phyloP scores from a whole-genome alignment of 768 basidiomycete genomes.

The Boletus huronensis region DNA sequence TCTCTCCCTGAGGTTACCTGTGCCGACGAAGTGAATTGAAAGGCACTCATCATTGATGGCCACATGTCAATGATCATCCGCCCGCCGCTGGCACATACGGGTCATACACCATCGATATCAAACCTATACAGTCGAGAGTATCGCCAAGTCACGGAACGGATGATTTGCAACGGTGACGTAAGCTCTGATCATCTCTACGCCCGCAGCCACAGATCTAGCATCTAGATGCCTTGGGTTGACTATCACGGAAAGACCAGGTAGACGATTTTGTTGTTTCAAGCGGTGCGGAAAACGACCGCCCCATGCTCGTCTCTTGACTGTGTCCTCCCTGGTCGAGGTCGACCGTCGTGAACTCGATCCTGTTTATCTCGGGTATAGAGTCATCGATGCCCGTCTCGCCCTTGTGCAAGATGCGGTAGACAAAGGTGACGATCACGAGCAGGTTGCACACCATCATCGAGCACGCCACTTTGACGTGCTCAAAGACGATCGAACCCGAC shows the following conservation, averaged over 20 bases:
- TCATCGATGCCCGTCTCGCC: not conserved
- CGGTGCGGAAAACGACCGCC: not conserved
- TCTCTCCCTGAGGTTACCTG: too few relatives aligned
- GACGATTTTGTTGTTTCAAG: not conserved
- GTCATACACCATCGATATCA: not conserved
- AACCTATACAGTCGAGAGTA: not conserved
- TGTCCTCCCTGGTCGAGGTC: not conserved
- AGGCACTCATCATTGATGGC: too few relatives aligned
- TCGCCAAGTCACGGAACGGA: too few relatives aligned
- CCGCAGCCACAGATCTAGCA: not conserved
- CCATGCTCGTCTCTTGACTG: constrained; percentile 3
- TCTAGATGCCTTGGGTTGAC: not conserved
- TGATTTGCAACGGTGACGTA: too few relatives aligned
- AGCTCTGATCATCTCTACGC: too few relatives aligned
- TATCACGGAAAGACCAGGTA: not conserved
- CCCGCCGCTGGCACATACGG: not conserved
- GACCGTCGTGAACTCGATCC: constrained; percentile 7
- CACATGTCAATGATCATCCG: too few relatives aligned
- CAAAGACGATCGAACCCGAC: not conserved
- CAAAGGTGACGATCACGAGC: constrained; percentile 19
- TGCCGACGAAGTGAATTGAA: too few relatives aligned
- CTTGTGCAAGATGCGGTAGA: constrained; percentile 4
- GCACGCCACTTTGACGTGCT: not conserved
- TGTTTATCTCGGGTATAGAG: not conserved
- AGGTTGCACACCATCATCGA: not conserved